Evolutionary conservation across 345 rosid genomes (phyloP), one percentile per base, ranked within the genome.

Genomic region (Sonneratia caseolaris): DNA sequence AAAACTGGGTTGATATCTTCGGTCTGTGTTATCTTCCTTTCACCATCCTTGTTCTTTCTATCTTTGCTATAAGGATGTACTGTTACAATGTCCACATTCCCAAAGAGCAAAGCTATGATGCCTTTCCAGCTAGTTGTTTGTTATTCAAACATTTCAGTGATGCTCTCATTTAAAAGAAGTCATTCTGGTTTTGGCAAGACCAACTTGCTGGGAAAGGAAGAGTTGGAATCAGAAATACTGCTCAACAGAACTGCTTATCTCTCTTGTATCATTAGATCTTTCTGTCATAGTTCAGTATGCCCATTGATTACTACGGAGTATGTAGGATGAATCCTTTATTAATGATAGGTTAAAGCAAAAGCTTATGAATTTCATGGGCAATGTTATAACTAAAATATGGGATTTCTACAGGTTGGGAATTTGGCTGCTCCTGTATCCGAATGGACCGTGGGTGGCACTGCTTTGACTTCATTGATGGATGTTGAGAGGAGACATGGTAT

Each of bases 391-490:
- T 66, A n/a, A 16, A 72, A 82, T 66, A 80, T 84, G 47, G 82
- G 81, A 22, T 69, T 82, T 77, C 79, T 74, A 48, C 85, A 95
- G 99, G 97, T 95, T 21, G 99, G 88, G 66, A 95, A 95, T 79
- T 84, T 92, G 80, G 85, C 80, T 71, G 97, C 97, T 42, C 88
- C 97, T 35, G 92, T 90, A 66, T 85, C 86, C 36, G 86, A 92
- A 66, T 95, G 99, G 99, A 95, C 96, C 0, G 99, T 84, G 69
- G 76, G 94, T 72, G 99, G 99, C 75, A 95, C 99, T n/a, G 90
- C 99, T 7, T 77, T 95, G 57, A 95, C 88, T 61, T 70, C 88
- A 47, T 74, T 85, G 70, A 85, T 85, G 88, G 86, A 85, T 21
- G 88, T 85, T 22, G 88, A 85, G 76, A 79, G 86, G 68, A 82